phyloP scores from a whole-genome alignment of 2,329 filamentous ascomycete species.

The Cordyceps cicadae region DNA sequence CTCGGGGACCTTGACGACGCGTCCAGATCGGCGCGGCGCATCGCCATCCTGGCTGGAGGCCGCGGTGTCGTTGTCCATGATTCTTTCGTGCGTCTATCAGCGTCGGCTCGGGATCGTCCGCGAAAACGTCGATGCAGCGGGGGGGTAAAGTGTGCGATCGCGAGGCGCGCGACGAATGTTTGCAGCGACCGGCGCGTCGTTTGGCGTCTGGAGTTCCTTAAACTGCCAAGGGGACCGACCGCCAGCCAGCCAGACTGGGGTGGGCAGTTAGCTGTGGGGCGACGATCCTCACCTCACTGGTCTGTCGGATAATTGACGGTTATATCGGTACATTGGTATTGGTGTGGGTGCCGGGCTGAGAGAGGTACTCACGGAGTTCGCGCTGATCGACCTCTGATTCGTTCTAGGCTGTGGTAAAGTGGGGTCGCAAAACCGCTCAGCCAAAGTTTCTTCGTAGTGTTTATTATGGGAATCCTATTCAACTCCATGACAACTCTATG shows the following conservation, averaged over 20 bases:
- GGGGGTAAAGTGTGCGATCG: slow-evolving; percentile 17
- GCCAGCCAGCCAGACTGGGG: not conserved
- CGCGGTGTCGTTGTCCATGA: slow-evolving; percentile 46
- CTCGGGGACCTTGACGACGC: slow-evolving; percentile 52
- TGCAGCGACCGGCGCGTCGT: slow-evolving; percentile 22
- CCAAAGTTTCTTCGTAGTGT: too few relatives aligned
- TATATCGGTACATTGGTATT: not conserved
- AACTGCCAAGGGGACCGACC: slow-evolving; percentile 1
- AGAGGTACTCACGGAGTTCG: not conserved
- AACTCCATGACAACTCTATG: too few relatives aligned
- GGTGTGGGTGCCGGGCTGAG: not conserved
- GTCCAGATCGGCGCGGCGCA: slow-evolving; percentile 59
- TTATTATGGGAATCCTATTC: too few relatives aligned
- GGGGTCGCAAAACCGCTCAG: too few relatives aligned
- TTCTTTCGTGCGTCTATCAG: slow-evolving; percentile 23
- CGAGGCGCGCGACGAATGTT: slow-evolving; percentile 18
- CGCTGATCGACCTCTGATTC: not conserved
- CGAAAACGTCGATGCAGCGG: slow-evolving; percentile 5
- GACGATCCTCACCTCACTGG: not conserved
- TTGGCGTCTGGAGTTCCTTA: slow-evolving; percentile 13
- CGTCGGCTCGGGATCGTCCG: slow-evolving; percentile 14
- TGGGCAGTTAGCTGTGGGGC: not conserved
- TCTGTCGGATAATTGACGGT: not conserved
- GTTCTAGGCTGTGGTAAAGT: not conserved
- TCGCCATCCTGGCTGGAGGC: slow-evolving; percentile 43